Evolutionary conservation across 495 filamentous ascomycete species (phyloP).

Genomic region (Halenospora varia): DNA sequence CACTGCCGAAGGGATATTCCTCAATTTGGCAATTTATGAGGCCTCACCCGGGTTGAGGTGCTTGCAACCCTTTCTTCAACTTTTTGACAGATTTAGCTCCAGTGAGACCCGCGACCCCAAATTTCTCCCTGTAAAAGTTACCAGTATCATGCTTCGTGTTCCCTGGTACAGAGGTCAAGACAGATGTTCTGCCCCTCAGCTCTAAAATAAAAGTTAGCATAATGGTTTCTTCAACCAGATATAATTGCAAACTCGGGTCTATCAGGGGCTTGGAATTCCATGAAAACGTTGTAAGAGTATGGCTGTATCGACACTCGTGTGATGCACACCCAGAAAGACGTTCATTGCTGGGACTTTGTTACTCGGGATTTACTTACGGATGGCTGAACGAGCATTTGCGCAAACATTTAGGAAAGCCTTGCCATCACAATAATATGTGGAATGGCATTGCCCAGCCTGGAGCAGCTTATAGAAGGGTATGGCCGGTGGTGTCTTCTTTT

Average conservation of each 20-base stretch:
- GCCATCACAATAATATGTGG: background rate
- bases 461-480: background rate
- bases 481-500: too few relatives aligned
- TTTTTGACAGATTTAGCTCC: background rate
- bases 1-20: background rate
- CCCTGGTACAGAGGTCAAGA: background rate
- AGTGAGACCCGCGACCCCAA: background rate
- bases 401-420: background rate
- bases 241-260: too few relatives aligned
- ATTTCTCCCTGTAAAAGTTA: background rate
- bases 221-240: too few relatives aligned
- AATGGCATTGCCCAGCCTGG: background rate
- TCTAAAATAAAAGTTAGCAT: too few relatives aligned
- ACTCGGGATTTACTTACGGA: too few relatives aligned
- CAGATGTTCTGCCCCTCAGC: background rate
- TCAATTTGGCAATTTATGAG: background rate
- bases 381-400: background rate
- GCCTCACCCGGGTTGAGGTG: background rate
- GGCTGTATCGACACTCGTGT: too few relatives aligned
- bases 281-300: too few relatives aligned
- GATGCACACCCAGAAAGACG: too few relatives aligned
- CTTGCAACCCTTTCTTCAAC: too few relatives aligned
- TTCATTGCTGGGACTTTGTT: too few relatives aligned
- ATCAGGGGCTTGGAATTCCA: too few relatives aligned
- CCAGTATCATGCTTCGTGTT: background rate